Conservation (phyloP, 257 asterid species). For the Nicotiana benthamiana region DNA sequence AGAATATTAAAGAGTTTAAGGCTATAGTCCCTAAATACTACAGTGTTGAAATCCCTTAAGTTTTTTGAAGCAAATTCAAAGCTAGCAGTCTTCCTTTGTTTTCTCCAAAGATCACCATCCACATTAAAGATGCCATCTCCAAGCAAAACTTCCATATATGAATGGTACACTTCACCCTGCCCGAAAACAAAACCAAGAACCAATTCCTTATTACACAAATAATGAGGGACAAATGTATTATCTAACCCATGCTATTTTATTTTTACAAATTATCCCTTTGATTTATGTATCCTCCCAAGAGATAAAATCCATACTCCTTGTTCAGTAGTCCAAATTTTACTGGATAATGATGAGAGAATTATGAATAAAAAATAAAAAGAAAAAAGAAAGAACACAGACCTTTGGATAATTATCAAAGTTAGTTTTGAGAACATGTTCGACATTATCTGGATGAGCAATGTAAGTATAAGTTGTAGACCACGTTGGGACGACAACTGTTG, state of each 20-base stretch:
- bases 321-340: not conserved
- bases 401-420: constrained; percentile 53
- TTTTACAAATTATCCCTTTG: not conserved
- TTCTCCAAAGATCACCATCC: constrained; percentile 89
- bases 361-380: no score
- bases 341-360: not conserved
- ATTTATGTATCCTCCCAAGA: not conserved
- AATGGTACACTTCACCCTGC: constrained; percentile 69
- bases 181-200: not conserved
- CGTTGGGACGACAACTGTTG: constrained; percentile 32
- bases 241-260: not conserved
- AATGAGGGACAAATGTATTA: not conserved
- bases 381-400: constrained; percentile 18
- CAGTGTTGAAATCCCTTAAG: constrained; percentile 74
- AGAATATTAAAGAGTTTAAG: constrained; percentile 60
- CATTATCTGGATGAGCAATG: constrained; percentile 58
- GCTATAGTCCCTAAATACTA: constrained; percentile 77
- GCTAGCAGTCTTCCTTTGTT: constrained; percentile 87
- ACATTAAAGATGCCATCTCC: constrained; percentile 89
- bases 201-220: no score
- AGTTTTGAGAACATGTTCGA: constrained; percentile 56
- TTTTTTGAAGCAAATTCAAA: constrained; percentile 90
- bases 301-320: not conserved
- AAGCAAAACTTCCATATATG: constrained; percentile 76
- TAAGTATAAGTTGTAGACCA: constrained; percentile 38